Evolutionary conservation across 371 early-diverging fungal genomes (phyloP).

Genomic region (Rhizomucor pusillus): DNA sequence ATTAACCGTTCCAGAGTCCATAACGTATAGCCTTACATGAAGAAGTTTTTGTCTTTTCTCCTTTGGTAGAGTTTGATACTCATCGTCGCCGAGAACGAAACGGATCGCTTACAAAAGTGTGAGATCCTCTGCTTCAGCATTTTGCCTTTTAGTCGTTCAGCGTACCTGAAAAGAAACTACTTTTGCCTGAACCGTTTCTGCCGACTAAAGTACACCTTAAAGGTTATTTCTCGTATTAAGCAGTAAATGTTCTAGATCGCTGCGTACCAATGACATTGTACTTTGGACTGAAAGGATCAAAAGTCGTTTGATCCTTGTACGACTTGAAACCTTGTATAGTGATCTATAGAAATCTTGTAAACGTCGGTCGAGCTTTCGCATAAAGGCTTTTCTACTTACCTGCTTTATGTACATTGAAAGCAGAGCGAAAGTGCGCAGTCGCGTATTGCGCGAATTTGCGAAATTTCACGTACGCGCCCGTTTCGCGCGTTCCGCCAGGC

Average conservation of each 20-base stretch:
- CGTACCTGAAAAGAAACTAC: slow-evolving; percentile 95
- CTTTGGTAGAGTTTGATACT: slow-evolving; percentile 85
- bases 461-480: too few relatives aligned
- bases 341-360: slow-evolving; percentile 55
- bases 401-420: too few relatives aligned
- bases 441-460: too few relatives aligned
- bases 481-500: too few relatives aligned
- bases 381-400: too few relatives aligned
- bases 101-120: slow-evolving; percentile 75
- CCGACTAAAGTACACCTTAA: slow-evolving; percentile 74
- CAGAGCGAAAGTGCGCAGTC: too few relatives aligned
- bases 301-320: slow-evolving; percentile 92
- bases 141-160: not conserved
- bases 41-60: slow-evolving; percentile 94
- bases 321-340: slow-evolving; percentile 98
- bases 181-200: slow-evolving; percentile 99
- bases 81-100: slow-evolving; percentile 91
- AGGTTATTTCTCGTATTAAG: not conserved
- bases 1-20: not conserved
- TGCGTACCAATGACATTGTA: slow-evolving; percentile 92
- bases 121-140: not conserved
- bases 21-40: slow-evolving; percentile 60
- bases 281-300: slow-evolving; percentile 88
- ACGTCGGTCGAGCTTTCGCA: too few relatives aligned
- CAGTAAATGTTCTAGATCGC: not conserved